Percentiles rank a stretch among this genome's conserved stretches.
phyloP scores from a whole-genome alignment of 306 rosid genomes.

The Cyclanthera cordifolia region DNA sequence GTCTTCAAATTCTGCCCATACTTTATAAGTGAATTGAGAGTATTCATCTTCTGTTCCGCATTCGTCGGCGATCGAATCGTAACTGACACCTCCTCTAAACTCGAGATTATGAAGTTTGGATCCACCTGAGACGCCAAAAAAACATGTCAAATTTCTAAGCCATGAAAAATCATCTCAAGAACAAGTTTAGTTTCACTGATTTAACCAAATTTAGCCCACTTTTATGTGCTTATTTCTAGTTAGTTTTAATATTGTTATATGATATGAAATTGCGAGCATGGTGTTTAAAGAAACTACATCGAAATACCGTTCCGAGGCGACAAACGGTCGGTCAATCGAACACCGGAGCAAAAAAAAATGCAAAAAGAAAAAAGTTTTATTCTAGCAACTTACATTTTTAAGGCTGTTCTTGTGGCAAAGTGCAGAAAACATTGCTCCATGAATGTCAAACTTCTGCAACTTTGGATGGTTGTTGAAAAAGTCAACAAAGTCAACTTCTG shows the following conservation, averaged over 20 bases:
- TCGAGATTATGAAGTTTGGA: slow-evolving; percentile 57
- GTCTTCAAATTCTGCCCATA: slow-evolving; percentile 52
- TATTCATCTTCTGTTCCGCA: slow-evolving; percentile 86
- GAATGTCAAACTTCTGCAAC: slow-evolving; percentile 61
- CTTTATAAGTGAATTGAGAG: slow-evolving; percentile 71
- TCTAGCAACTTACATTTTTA: slow-evolving; percentile 61
- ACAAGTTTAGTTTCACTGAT: too few relatives aligned
- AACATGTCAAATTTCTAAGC: not conserved
- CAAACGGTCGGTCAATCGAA: too few relatives aligned
- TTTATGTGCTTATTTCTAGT: too few relatives aligned
- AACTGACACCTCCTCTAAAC: slow-evolving; percentile 64
- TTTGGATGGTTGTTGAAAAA: slow-evolving; percentile 79
- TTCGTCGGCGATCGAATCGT: slow-evolving; percentile 81
- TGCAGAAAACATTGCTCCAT: slow-evolving; percentile 99
- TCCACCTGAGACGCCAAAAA: slow-evolving; percentile 50
- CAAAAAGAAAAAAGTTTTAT: too few relatives aligned
- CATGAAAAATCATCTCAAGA: slow-evolving; percentile 3
- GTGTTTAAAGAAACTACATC: too few relatives aligned
- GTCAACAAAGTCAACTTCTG: slow-evolving; percentile 88
- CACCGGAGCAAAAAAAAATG: too few relatives aligned
- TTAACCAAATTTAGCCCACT: too few relatives aligned
- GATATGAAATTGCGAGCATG: too few relatives aligned
- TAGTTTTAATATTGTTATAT: too few relatives aligned
- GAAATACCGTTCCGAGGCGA: too few relatives aligned
- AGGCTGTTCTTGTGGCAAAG: slow-evolving; percentile 88